Base-by-base conservation (phyloP, 495 filamentous ascomycete genomes). In the Xeromyces bisporus region DNA sequence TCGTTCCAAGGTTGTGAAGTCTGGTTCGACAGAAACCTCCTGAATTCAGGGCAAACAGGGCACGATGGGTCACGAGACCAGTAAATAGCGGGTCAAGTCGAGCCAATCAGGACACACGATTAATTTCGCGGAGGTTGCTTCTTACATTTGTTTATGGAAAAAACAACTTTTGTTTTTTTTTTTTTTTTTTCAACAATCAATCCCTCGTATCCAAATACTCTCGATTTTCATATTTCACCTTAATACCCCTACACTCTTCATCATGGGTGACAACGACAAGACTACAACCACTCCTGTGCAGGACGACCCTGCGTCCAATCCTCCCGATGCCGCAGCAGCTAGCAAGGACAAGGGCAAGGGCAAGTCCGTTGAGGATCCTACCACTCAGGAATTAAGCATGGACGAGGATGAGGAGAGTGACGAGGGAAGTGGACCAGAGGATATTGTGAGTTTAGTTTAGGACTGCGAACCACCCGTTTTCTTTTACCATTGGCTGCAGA, bases 331-430 rank as follows among this genome's bases (percentile, higher is more conserved):
- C 12, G 46, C 56, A 23, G 50, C 51, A 23, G 45, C 41, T 23
- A 49, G 49, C 18, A 66, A 66, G 51, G 62, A 60, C 41, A 85
- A 85, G 59, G 77, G 73, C 41, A 66, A 66, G 47, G 61, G 51
- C 31, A 66, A 73, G 43, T 71, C 62, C 17, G 33, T 41, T 28
- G 47, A 48, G 7, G 43, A 62, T 44, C 33, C 60, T 36, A 39
- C 55, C 29, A 36, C 56, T 31, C 41, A 57, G 20, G 77, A 83
- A 26, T 47, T 66, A 47, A 67, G 62, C 54, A 75, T 77, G 69
- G 72, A 65, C 16, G 75, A 82, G 34, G 77, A 77, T 18, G 70
- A 69, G 1, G 71, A 77, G 15, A 72, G 68, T 23, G 70, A 72
- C 28, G 69, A 68, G 2, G 78, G 81, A 26, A 69, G 69, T 27